Evolutionary conservation across 1,139 yeast genomes (phyloP), one percentile per base, ranked within the genome.

Genomic region (Debaryomycetaceae sp.): DNA sequence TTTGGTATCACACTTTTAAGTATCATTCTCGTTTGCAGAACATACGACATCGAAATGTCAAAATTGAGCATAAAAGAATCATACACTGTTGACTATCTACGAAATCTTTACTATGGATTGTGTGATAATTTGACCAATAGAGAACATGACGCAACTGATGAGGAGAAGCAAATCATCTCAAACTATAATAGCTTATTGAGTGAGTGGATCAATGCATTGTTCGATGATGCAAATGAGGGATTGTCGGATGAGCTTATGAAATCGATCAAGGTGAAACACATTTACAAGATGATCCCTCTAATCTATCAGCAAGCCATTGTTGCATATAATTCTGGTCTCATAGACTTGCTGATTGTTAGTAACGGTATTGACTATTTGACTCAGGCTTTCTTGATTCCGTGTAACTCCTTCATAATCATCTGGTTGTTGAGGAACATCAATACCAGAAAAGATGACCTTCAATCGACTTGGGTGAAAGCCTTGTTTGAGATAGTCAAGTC

Each of bases 161-260:
- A 69, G 43, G 73, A 69, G 37, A 50, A 50, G 9, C 63, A 63
- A 5, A 68, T 70, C 13, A 57, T 66, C 3, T 49, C 58, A 24
- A 72, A 72, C 48, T 72, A 68, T 52, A 68, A 72, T 41, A 79
- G 72, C 36, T 70, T 85, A 9, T 64, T 87, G 31, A 80, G 80
- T 40, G 86, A 81, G 37, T 91, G 98, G 98, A 77, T 87, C 38
- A 71, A 78, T 37, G 93, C 95, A 1, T 63, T 91, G 40, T 90
- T 87, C 64, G 91, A 88, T 48, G 77, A 70, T 45, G 59, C 62
- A 40, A 80, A 88, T 38, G 95, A 90, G 44, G 96, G 97, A 2
- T 79, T 91, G 37, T 83, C 96, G 0, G 97, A 91, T 61, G 91
- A 86, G 34, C 67, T 90, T 45, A 81, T 90, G 57, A 79, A 83